Percentiles rank a stretch among this genome's conserved stretches.
Evolutionary conservation across 805 yeast species (phyloP).

Genomic region (Candida xyloterini): DNA sequence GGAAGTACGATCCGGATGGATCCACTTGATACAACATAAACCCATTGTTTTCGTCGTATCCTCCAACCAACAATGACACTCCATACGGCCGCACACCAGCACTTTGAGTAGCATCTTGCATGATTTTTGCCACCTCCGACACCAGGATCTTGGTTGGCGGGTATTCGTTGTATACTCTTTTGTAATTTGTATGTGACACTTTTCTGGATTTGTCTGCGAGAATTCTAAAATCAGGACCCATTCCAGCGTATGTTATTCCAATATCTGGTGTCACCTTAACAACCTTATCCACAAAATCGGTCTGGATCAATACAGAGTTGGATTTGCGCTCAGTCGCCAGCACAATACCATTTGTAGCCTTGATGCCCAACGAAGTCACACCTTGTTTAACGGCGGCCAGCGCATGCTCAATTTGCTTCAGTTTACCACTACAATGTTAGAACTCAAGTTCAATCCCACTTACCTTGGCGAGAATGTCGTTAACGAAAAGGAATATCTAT

Average conservation of each 20-base stretch:
- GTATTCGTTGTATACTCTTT: conserved; percentile 90
- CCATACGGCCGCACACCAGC: conserved; percentile 99
- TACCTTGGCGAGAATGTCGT: conserved; percentile 97
- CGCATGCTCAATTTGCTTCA: conserved; percentile 97
- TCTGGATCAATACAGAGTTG: conserved; percentile 70
- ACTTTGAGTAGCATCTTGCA: conserved; percentile 98
- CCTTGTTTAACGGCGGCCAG: conserved; percentile 97
- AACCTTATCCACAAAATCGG: conserved; percentile 74
- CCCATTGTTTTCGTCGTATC: conserved; percentile 69
- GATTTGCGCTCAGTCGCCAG: conserved; percentile 95
- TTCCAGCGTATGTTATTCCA: conserved; percentile 95
- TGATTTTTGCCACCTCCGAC: conserved; percentile 89
- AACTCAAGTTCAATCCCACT: conserved; percentile 28
- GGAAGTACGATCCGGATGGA: conserved; percentile 96
- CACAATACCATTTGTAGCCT: conserved; percentile 92
- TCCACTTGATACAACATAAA: conserved; percentile 93
- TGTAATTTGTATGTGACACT: conserved; percentile 88
- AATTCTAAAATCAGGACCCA: conserved; percentile 98
- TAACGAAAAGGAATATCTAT: conserved; percentile 94
- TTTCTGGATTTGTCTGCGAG: conserved; percentile 91
- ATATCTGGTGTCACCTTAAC: conserved; percentile 88
- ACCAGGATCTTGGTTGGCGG: conserved; percentile 95
- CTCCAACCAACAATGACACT: conserved; percentile 90
- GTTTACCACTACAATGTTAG: conserved; percentile 67
- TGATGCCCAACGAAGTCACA: conserved; percentile 91